Base-by-base conservation (phyloP, 331 rosid genomes). In the Acacia pycnantha region DNA sequence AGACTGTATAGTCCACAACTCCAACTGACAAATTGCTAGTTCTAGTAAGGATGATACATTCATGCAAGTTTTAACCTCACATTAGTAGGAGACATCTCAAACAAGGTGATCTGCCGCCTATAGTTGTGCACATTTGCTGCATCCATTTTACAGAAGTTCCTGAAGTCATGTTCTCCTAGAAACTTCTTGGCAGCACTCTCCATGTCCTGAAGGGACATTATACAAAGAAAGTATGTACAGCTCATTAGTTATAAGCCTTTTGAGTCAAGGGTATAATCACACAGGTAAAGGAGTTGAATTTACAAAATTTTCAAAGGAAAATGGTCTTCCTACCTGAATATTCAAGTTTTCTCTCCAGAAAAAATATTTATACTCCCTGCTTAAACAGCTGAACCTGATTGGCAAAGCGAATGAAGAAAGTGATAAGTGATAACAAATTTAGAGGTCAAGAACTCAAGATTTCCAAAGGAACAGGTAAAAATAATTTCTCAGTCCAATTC, bases 81-180 rank as follows among this genome's bases (percentile, higher is more conserved):
- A 89, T 93, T 92, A 76, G 87, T 86, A 56, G 94, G 90, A 86
- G 73, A 89, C 64, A 95, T 86, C 46, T 86, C 89, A 71, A 95
- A 86, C 46, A 81, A 87, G 10, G 84, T 77, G 82, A 95, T 81
- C 27, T 53, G 68, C 74, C 98, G 92, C 91, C 83, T 86, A 71
- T 89, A 93, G 90, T 89, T 93, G 90, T 95, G 99, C 73, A 95
- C 99, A 84, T 93, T 95, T 69, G 84, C 88, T 41, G 99, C 99
- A 86, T 95, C 98, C 99, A 95, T 95, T 88, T 95, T 95, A 81
- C 99, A 95, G 74, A 95, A 95, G 84, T 95, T 95, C 84, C 97
- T 86, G 82, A 92, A 95, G 91, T 95, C 98, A 74, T 93, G 97
- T 87, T 93, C 98, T 19, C 98, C 99, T 33, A 89, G 44, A 73